These are phyloP conservation scores for Alternaria sp. DNA, from an alignment of 2,329 filamentous ascomycete species.

Conservation along the genomic window DNA sequence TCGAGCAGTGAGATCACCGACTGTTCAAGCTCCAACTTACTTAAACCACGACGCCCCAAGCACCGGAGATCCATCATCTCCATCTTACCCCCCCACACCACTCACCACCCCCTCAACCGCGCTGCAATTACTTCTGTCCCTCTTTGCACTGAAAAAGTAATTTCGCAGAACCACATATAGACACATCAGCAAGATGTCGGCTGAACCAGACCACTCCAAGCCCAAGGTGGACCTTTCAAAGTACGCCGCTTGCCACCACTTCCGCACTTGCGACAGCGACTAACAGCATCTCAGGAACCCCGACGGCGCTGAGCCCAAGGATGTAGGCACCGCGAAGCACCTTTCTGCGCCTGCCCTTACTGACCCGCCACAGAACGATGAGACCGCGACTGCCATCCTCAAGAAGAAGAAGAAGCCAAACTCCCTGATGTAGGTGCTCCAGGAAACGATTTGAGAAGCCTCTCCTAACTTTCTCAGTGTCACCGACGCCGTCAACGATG, in stretches of 20 bases:
- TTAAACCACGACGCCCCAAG: constrained; percentile 46
- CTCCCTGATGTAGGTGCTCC: constrained; percentile 81
- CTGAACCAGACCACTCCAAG: constrained; percentile 59
- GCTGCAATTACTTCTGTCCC: constrained; percentile 26
- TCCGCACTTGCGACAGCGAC: constrained; percentile 29
- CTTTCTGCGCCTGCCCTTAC: constrained; percentile 28
- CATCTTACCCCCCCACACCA: constrained; percentile 38
- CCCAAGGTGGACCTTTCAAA: constrained; percentile 59
- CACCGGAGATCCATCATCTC: constrained; percentile 29
- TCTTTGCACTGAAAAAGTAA: constrained; percentile 14
- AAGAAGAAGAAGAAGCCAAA: constrained; percentile 99
- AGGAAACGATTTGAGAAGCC: not conserved
- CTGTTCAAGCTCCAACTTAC: constrained; percentile 40
- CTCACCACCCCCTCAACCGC: constrained; percentile 24
- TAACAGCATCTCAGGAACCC: constrained; percentile 73
- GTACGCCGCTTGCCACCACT: constrained; percentile 47
- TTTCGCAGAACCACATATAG: constrained; percentile 27
- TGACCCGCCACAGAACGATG: constrained; percentile 73
- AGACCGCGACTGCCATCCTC: constrained; percentile 92
- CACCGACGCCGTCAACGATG: constrained; percentile 98
- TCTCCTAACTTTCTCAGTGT: constrained; percentile 69
- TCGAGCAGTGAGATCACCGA: constrained; percentile 40
- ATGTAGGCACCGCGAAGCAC: constrained; percentile 61
- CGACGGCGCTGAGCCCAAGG: constrained; percentile 86
- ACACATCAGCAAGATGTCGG: constrained; percentile 55